Base-by-base conservation (phyloP, 176 grass and related monocot genomes). In the sorghum (Sorghum bicolor) region DNA sequence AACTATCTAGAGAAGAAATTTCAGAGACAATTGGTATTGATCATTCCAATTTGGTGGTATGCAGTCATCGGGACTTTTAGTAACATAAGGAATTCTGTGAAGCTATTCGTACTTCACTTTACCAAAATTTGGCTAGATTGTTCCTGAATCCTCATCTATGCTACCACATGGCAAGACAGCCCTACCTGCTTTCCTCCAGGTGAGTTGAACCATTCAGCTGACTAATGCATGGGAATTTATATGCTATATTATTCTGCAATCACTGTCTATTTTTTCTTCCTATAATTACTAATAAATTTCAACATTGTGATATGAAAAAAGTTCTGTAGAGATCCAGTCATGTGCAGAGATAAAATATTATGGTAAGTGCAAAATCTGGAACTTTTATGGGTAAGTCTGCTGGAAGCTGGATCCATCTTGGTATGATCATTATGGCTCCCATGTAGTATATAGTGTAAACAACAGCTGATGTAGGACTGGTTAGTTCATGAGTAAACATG, bases 391-490 rank as follows among this genome's bases (percentile, higher is more conserved):
- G n/a, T n/a, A 41, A 70, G 50, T 29, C n/a, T 36, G 29, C n/a
- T n/a, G n/a, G 75, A 39, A 58, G 53, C 53, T 58, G 53, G 8
- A 66, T 44, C 30, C 45, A 25, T 82, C 6, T 61, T 70, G 43
- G 8, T 53, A 48, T 82, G 45, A 17, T 29, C 64, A 69, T 72
- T 79, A 43, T 82, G 53, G 60, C n/a, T 66, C 41, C 26, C 64
- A 64, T 48, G 19, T 37, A 69, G 72, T 41, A 55, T 55, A 40
- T 72, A 40, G 57, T 87, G 64, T 68, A 63, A 76, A 83, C 40
- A 88, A 19, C 16, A 34, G 34, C 19, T 44, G 34, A 63, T 26
- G 22, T 39, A 26, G 74, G 12, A 76, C 34, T 39, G 34, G 3
- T 69, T 40, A 70, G 65, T n/a, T 30, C 36, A 70, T 70, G 26